A percentile compares a stretch with the other conserved stretches of the same genome.
phyloP scores from a whole-genome alignment of 2,329 filamentous ascomycete species.

The Venturia aucupariae region DNA sequence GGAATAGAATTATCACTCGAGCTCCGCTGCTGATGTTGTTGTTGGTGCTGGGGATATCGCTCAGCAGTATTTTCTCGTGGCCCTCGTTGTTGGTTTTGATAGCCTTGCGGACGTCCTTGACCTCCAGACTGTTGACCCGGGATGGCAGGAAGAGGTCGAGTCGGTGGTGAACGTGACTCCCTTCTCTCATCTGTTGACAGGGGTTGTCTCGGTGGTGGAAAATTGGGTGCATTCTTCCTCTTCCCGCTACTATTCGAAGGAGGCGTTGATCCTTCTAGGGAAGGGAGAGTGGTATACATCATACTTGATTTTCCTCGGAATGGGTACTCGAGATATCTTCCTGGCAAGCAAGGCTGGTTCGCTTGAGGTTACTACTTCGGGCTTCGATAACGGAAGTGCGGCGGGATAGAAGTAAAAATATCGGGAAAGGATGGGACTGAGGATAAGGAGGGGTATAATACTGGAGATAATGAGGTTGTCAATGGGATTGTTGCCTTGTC shows the following conservation, averaged over 20 bases:
- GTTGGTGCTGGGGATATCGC: too few species aligned
- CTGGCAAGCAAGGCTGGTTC: too few species aligned
- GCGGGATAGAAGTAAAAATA: too few species aligned
- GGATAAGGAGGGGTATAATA: too few species aligned
- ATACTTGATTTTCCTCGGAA: background rate
- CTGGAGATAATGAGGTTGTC: too few species aligned
- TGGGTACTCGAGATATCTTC: background rate
- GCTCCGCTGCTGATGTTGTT: background rate
- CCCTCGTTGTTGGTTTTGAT: too few species aligned
- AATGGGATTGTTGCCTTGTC: too few species aligned
- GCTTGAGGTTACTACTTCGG: too few species aligned
- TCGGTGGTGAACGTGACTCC: background rate
- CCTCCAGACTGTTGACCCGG: background rate
- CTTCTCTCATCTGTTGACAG: too few species aligned
- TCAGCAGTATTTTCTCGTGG: too few species aligned
- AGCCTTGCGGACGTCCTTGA: background rate
- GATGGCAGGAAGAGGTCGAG: background rate
- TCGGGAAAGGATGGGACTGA: too few species aligned
- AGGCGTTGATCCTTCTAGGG: background rate
- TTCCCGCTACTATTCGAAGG: background rate
- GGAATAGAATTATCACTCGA: background rate
- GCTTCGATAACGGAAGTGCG: too few species aligned
- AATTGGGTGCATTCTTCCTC: background rate
- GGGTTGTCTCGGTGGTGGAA: background rate
- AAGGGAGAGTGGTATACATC: background rate